These are phyloP conservation scores for Mycena filopes DNA, from an alignment of 768 basidiomycete genomes.

Conservation along the genomic window DNA sequence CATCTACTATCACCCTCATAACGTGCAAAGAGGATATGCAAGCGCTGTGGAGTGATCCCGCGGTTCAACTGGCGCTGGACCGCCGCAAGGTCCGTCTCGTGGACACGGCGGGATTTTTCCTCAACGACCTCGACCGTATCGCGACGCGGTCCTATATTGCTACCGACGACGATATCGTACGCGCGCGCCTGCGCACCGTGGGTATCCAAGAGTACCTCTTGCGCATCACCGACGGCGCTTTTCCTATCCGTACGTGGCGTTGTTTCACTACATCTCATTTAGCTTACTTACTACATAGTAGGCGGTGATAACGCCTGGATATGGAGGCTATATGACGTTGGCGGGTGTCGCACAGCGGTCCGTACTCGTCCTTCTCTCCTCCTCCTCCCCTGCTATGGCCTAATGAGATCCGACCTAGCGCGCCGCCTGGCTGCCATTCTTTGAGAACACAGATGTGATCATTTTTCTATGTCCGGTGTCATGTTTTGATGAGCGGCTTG, in stretches of 20 bases:
- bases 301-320: conserved; percentile 55
- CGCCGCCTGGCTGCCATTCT: conserved; percentile 82
- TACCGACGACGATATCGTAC: conserved; percentile 77
- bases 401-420: conserved; percentile 56
- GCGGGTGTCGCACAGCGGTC: conserved; percentile 76
- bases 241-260: conserved; percentile 22
- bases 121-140: conserved; percentile 75
- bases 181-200: conserved; percentile 74
- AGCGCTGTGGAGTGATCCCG: conserved; percentile 69
- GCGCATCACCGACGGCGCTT: conserved; percentile 27
- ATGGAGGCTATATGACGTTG: conserved; percentile 84
- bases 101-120: conserved; percentile 77
- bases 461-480: conserved; percentile 86
- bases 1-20: conserved; percentile 63
- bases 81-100: conserved; percentile 61
- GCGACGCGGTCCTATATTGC: conserved; percentile 69
- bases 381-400: not conserved
- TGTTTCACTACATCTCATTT: not conserved
- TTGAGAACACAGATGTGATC: conserved; percentile 81
- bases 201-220: conserved; percentile 73
- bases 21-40: conserved; percentile 72
- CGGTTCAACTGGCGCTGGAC: conserved; percentile 60
- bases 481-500: conserved; percentile 79
- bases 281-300: conserved; percentile 14
- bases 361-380: conserved; percentile 30